phyloP scores from a whole-genome alignment of 1,139 yeast genomes.

The Yamadazyma siamensis region DNA sequence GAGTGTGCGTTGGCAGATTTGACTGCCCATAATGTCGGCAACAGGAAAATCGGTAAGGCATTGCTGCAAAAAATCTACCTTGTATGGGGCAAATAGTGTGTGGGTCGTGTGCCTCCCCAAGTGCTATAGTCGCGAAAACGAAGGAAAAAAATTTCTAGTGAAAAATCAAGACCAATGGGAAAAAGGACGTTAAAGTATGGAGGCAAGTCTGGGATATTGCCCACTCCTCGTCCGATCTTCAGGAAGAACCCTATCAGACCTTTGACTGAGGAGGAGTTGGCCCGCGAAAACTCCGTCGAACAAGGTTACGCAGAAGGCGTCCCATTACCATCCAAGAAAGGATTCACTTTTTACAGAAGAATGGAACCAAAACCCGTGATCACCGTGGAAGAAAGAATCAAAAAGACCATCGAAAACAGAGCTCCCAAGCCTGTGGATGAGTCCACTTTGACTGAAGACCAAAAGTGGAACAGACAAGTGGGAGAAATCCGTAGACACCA shows the following conservation, averaged over 20 bases:
- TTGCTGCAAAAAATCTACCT: constrained; percentile 61
- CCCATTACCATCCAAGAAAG: constrained; percentile 67
- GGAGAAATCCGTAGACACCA: constrained; percentile 73
- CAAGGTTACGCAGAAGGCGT: constrained; percentile 76
- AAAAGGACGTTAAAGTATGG: constrained; percentile 51
- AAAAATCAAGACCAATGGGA: too few relatives aligned
- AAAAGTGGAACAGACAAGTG: constrained; percentile 53
- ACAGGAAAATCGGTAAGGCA: constrained; percentile 56
- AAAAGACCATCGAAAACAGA: constrained; percentile 44
- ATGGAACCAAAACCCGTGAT: constrained; percentile 53
- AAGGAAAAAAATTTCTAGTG: too few relatives aligned
- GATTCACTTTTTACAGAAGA: constrained; percentile 28
- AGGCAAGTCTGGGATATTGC: constrained; percentile 82
- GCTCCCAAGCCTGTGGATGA: constrained; percentile 26
- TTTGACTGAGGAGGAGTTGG: constrained; percentile 28
- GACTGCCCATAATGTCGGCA: constrained; percentile 53
- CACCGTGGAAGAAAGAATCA: constrained; percentile 57
- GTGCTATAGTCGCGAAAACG: too few relatives aligned
- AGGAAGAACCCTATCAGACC: constrained; percentile 62
- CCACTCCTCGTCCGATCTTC: constrained; percentile 69
- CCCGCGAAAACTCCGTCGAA: constrained; percentile 43
- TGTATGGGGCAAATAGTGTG: constrained; percentile 48
- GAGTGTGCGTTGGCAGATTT: constrained; percentile 38
- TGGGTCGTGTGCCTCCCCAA: not conserved
- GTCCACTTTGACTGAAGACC: constrained; percentile 40